These are phyloP conservation scores for Aspergillus quadrilineatus DNA, from an alignment of 2,329 filamentous ascomycete genomes.

Conservation along the genomic window DNA sequence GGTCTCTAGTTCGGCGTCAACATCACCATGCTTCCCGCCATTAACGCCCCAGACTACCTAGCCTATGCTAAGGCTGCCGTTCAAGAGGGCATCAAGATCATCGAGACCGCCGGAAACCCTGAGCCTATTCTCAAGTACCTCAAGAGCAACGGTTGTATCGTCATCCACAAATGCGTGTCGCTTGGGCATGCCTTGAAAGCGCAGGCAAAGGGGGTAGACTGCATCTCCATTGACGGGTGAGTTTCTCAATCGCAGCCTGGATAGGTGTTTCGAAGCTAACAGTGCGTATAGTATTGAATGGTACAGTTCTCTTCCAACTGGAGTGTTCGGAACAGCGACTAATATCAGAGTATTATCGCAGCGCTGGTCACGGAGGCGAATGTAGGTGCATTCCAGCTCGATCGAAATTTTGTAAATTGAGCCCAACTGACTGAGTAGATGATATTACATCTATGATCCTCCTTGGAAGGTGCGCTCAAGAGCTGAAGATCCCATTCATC, in stretches of 20 bases:
- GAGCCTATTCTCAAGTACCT: conserved; percentile 85
- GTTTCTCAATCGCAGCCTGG: neutral
- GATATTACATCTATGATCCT: conserved; percentile 60
- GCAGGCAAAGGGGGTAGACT: conserved; percentile 90
- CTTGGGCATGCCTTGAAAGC: conserved; percentile 88
- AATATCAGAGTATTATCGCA: neutral
- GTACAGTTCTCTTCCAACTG: neutral
- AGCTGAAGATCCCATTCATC: conserved; percentile 82
- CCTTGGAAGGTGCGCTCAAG: conserved; percentile 79
- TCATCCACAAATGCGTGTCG: conserved; percentile 96
- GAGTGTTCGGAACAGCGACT: neutral
- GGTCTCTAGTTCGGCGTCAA: conserved; percentile 9
- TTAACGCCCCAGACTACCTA: conserved; percentile 71
- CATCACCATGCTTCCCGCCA: conserved; percentile 11
- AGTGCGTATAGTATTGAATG: conserved; percentile 4
- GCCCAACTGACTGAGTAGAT: conserved; percentile 11
- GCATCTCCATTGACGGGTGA: conserved; percentile 83
- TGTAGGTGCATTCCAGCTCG: neutral
- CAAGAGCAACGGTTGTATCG: conserved; percentile 72
- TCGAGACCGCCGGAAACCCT: conserved; percentile 85
- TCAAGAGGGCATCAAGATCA: conserved; percentile 84
- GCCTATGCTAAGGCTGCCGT: conserved; percentile 89
- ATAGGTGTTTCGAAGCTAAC: neutral
- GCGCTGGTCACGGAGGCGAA: conserved; percentile 50
- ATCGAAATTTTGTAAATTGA: neutral